Evolutionary conservation across 169 alveolate species (phyloP), one percentile per base, ranked within the genome.

Genomic region (Cryptosporidium tyzzeri): DNA sequence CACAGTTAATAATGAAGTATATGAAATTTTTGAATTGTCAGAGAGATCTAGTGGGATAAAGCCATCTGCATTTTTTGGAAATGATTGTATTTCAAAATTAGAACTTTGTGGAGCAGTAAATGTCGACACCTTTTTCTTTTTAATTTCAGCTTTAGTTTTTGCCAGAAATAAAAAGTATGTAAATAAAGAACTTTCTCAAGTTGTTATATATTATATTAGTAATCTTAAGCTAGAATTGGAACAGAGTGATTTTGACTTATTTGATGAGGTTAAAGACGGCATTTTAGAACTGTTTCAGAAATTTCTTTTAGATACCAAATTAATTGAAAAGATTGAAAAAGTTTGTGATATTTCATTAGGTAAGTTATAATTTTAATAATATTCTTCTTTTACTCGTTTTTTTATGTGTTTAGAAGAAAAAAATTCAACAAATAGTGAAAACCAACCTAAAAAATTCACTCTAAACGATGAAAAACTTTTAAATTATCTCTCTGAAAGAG

Each of bases 51-150:
- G 62, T 65, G 75, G 75, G 7, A 7, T 80, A 21, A 37, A 35
- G 29, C 59, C 75, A 33, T 80, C 89, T n/a, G 89, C 89, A 41
- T 80, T 80, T 65, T 41, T 62, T 14, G 69, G 59, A 3, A 45
- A 80, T 62, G 62, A 41, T 5, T 80, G 89, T 45, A 61, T 80
- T 65, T 80, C 89, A 14, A 80, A 65, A 14, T 41, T 80, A 26
- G 74, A 41, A 26, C 10, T 80, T 61, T 80, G 75, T 67, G 68
- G 69, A 12, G 89, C 68, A 29, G 62, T 70, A 21, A 31, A 7
- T 26, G 21, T 80, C 16, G 89, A 80, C 29, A 12, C 80, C 12
- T 29, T 67, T n/a, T 80, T 80, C 70, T 62, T 80, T 26, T 29
- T 80, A 14, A 10, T 80, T 3, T 65, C 89, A 31, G 67, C 65